Conservation (phyloP, 1,284 basidiomycete genomes). For the Retiboletus flavoniger region DNA sequence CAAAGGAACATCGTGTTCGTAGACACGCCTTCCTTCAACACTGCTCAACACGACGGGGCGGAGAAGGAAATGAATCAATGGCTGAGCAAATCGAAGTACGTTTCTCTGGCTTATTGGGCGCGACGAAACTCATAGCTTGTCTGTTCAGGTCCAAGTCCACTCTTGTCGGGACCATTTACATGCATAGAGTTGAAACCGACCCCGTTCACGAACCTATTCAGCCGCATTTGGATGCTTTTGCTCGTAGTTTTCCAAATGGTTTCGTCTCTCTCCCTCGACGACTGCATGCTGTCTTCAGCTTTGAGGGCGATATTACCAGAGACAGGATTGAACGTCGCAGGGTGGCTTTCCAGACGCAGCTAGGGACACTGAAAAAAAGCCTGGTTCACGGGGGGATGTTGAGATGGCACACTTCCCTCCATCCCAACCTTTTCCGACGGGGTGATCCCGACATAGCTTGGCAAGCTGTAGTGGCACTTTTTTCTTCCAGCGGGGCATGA, state of each 20-base stretch:
- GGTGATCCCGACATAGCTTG: conserved; percentile 13
- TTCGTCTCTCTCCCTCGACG: neutral
- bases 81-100: conserved; percentile 13
- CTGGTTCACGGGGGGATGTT: neutral
- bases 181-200: conserved; percentile 17
- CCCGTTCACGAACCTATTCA: neutral
- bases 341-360: neutral
- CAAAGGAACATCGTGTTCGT: conserved; percentile 21
- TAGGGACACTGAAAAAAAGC: neutral
- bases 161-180: conserved; percentile 16
- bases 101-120: neutral
- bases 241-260: conserved; percentile 1
- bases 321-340: neutral
- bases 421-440: neutral
- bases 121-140: neutral
- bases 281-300: conserved; percentile 16
- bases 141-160: conserved; percentile 14
- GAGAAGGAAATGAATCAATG: neutral
- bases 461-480: conserved; percentile 13
- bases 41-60: neutral
- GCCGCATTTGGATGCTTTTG: conserved; percentile 13
- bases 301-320: neutral
- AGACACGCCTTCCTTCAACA: conserved; percentile 20
- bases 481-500: too few species aligned
- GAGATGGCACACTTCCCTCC: conserved; percentile 5